Conservation (phyloP, 352 stramenopile species). For the Globisporangium barbulae region DNA sequence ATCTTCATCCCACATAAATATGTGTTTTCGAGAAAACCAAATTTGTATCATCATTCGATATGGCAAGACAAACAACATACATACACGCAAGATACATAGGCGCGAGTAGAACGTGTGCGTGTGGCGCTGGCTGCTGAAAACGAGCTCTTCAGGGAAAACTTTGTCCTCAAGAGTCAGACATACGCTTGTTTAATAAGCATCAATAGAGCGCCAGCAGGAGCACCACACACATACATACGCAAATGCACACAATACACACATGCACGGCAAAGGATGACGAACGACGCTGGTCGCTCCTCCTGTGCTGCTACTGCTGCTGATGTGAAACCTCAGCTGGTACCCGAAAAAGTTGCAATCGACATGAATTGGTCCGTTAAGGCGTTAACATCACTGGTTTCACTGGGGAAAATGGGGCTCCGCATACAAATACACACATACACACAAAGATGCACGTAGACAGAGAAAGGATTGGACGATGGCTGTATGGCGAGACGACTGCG, state of each 20-base stretch:
- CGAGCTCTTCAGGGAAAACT: conserved; percentile 45
- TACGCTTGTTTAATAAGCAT: conserved; percentile 86
- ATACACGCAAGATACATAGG: not conserved
- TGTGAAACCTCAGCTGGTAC: conserved; percentile 83
- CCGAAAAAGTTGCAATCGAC: conserved; percentile 89
- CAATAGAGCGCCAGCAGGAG: conserved; percentile 31
- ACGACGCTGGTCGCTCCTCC: not conserved
- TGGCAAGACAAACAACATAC: not conserved
- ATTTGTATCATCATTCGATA: conserved; percentile 73
- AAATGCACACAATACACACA: conserved; percentile 8
- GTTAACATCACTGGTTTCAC: conserved; percentile 70
- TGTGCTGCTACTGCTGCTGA: not conserved
- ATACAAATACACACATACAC: not conserved
- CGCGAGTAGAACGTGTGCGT: not conserved
- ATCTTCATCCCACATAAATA: conserved; percentile 60
- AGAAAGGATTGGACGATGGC: not conserved
- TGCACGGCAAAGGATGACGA: conserved; percentile 1
- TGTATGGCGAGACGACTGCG: not conserved
- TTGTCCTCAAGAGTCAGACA: conserved; percentile 84
- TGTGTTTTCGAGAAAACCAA: conserved; percentile 51
- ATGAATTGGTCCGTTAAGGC: conserved; percentile 87
- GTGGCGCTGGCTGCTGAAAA: not conserved
- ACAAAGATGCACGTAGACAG: not conserved
- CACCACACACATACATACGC: not conserved
- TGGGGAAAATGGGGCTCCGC: not conserved